Evolutionary conservation across 2,329 filamentous ascomycete genomes (phyloP), one percentile per base, ranked within the genome.

Genomic region (Zasmidium angulare): DNA sequence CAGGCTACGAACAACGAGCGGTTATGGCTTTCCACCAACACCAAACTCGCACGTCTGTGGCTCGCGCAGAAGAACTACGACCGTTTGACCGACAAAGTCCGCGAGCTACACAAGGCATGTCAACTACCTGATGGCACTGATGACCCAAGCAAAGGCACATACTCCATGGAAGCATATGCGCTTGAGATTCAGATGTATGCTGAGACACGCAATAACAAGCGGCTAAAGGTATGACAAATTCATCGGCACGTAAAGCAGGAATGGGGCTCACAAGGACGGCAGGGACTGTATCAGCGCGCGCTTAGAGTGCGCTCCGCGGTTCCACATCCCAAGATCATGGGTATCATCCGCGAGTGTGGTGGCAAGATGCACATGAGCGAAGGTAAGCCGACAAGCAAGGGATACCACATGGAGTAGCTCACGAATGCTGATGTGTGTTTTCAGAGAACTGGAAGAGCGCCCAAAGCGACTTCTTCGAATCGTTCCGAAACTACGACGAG

Each of bases 301-400:
- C 84, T 99, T 52, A 89, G 89, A 65, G 93, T 99, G 56, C 89
- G 91, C 63, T 98, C 95, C n/a, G 95, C 95, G 0, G 95, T 99
- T 12, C 93, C 95, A 43, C 95, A 99, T 77, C 95, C 95, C 60
- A 96, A 96, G 78, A 96, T 99, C 74, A 97, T 98, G 91, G 95
- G 95, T 53, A 93, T 99, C 74, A 99, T 99, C 72, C 89, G 93
- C 56, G 95, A 99, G 79, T 99, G 95, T 74, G 95, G 95, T 70
- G 95, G 95, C 69, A 99, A 99, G 82, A 99, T 99, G 95, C 93
- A 98, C 79, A 98, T 99, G 95, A 95, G 90, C 75, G 95, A 99
- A 81, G 78, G 79, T 77, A 75, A 70, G 78, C 40, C 46, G 46
- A 21, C 22, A 52, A 51, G 60, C 58, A 75, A 72, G 66, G 62